A percentile compares a stretch with the other conserved stretches of the same genome.
phyloP scores from a whole-genome alignment of 139 green algal species.

The Tetradesmus lagerheimii region DNA sequence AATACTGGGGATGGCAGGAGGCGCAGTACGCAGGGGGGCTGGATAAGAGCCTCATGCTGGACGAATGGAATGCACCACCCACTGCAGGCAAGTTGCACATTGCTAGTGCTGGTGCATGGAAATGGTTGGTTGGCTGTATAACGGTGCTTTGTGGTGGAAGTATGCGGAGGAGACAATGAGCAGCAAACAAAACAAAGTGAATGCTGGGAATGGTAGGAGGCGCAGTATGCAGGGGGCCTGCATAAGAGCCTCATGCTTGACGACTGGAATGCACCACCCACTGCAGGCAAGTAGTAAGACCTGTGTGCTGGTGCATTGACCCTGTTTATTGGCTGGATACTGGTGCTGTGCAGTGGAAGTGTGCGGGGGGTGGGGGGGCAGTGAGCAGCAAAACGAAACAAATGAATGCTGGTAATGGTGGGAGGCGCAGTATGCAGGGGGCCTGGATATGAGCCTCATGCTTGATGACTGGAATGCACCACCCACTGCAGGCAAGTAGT shows the following conservation, averaged over 20 bases:
- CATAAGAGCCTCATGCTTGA: conserved; percentile 1
- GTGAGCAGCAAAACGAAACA: too few species aligned
- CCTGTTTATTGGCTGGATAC: background rate
- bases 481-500: background rate
- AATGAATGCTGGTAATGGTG: too few species aligned
- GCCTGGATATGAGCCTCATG: background rate
- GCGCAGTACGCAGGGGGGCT: conserved; percentile 6
- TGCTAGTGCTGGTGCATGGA: background rate
- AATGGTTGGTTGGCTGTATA: background rate
- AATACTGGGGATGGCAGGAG: too few species aligned
- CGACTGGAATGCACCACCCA: conserved; percentile 8
- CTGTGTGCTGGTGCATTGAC: background rate
- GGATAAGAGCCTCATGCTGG: background rate
- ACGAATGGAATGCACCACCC: conserved; percentile 12
- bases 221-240: conserved; percentile 11
- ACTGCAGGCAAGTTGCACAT: background rate
- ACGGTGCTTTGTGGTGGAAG: too few species aligned
- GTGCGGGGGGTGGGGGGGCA: too few species aligned
- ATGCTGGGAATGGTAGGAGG: too few species aligned
- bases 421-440: background rate
- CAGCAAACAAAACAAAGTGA: too few species aligned
- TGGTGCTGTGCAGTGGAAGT: too few species aligned
- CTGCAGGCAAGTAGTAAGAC: background rate
- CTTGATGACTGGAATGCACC: conserved; percentile 27
- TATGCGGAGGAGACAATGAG: too few species aligned